These are phyloP conservation scores for Parasitella parasitica DNA, from an alignment of 371 early-diverging fungal species.

Conservation along the genomic window DNA sequence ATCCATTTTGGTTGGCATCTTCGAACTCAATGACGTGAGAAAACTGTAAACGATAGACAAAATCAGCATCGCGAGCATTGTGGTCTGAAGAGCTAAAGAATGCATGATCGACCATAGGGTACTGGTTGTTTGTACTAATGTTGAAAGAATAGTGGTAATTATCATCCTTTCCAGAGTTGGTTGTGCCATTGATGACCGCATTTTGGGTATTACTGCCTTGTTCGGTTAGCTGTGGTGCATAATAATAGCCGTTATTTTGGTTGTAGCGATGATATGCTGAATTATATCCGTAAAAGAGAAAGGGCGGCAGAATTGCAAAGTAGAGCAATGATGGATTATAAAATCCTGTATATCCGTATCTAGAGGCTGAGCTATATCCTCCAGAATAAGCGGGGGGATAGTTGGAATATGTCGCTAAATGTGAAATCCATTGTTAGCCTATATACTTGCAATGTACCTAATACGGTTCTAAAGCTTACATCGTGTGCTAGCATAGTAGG, in stretches of 20 bases:
- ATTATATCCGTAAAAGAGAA: conserved; percentile 35
- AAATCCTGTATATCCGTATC: conserved; percentile 36
- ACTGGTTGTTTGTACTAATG: conserved; percentile 30
- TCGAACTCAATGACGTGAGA: conserved; percentile 42
- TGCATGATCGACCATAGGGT: conserved; percentile 36
- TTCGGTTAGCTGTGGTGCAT: conserved; percentile 41
- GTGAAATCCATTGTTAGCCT: too few relatives aligned
- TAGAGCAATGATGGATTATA: conserved; percentile 43
- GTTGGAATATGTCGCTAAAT: conserved; percentile 34
- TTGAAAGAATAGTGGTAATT: conserved; percentile 42
- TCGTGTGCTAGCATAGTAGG: conserved; percentile 25
- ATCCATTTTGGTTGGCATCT: conserved; percentile 45
- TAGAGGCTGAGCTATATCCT: conserved; percentile 29
- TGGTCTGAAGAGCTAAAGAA: conserved; percentile 43
- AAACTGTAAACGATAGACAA: conserved; percentile 34
- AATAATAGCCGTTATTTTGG: conserved; percentile 39
- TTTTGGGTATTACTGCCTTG: conserved; percentile 25
- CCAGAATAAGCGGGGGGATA: conserved; percentile 40
- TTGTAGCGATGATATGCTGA: conserved; percentile 44
- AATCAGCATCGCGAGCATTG: conserved; percentile 38
- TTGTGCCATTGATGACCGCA: conserved; percentile 43
- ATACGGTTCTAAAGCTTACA: conserved; percentile 8
- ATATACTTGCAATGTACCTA: too few relatives aligned
- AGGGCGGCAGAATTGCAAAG: conserved; percentile 39
- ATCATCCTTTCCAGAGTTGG: conserved; percentile 27